Conservation (phyloP, 139 green algal species). For the Trebouxia sp. region DNA sequence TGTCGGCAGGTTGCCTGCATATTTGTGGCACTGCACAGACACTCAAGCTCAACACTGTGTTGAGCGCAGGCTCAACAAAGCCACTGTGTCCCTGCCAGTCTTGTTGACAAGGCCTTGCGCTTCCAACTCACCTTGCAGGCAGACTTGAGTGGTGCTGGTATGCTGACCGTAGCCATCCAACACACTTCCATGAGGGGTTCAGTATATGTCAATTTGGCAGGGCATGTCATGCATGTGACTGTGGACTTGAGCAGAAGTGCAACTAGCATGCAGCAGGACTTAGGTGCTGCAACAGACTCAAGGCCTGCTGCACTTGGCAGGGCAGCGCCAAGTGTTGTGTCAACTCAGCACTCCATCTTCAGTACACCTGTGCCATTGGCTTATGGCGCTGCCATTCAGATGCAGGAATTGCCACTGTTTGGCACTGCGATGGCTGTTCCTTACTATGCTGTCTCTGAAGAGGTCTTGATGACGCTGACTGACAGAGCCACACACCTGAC, state of each 20-base stretch:
- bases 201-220: background rate
- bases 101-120: too few species aligned
- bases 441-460: slow-evolving; percentile 13
- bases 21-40: too few species aligned
- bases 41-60: too few species aligned
- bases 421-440: background rate
- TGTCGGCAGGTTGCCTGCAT: too few species aligned
- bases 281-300: background rate
- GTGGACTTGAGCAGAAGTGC: background rate
- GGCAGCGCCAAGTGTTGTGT: too few species aligned
- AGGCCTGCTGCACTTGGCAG: too few species aligned
- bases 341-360: background rate
- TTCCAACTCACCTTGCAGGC: background rate
- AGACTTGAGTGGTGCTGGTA: background rate
- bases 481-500: background rate
- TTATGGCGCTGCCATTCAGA: background rate
- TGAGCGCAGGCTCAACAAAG: too few species aligned
- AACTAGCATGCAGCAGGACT: background rate
- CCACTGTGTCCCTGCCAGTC: too few species aligned
- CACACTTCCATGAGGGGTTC: background rate
- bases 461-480: background rate
- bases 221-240: background rate
- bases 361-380: background rate
- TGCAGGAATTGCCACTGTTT: background rate
- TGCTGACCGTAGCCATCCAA: background rate